phyloP scores from a whole-genome alignment of 2,329 filamentous ascomycete genomes.

The Neurospora crassa region DNA sequence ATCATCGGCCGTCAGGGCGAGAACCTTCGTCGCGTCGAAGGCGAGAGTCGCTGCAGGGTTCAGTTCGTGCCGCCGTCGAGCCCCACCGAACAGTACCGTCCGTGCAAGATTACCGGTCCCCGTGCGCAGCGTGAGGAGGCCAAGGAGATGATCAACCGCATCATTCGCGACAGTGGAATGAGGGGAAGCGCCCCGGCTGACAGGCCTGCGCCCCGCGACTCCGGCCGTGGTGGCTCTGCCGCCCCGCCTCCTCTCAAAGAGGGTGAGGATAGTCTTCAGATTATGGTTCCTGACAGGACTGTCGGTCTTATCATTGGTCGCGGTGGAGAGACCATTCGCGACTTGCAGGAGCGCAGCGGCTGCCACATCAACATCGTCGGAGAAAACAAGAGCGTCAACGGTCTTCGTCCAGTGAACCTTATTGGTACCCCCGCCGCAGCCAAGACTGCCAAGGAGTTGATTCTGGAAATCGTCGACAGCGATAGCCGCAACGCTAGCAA shows the following conservation, averaged over 20 bases:
- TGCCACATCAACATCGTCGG: constrained; percentile 94
- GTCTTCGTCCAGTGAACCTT: constrained; percentile 79
- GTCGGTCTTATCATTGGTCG: constrained; percentile 92
- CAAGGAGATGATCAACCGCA: constrained; percentile 73
- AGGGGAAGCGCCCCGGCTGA: constrained; percentile 19
- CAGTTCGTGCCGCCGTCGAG: constrained; percentile 77
- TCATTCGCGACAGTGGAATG: constrained; percentile 78
- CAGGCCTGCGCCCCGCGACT: constrained; percentile 1
- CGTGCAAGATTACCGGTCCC: constrained; percentile 77
- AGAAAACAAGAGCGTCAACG: constrained; percentile 87
- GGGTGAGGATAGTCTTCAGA: constrained; percentile 78
- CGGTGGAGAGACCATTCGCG: constrained; percentile 84
- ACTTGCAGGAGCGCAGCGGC: constrained; percentile 83
- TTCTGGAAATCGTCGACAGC: constrained; percentile 90
- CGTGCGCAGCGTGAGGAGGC: constrained; percentile 64
- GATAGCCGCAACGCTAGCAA: constrained; percentile 53
- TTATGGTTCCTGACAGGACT: constrained; percentile 90
- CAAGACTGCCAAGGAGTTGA: constrained; percentile 71
- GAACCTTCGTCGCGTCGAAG: constrained; percentile 76
- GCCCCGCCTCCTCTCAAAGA: constrained; percentile 52
- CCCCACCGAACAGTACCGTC: constrained; percentile 60
- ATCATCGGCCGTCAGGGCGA: constrained; percentile 89
- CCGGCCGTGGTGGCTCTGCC: constrained; percentile 31
- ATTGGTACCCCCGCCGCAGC: constrained; percentile 71
- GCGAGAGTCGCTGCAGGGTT: constrained; percentile 72